Percentiles rank a stretch among this genome's conserved stretches.
These are phyloP conservation scores for Ploettnerulaceae sp. DNA, from an alignment of 2,329 filamentous ascomycete species.

Conservation along the genomic window DNA sequence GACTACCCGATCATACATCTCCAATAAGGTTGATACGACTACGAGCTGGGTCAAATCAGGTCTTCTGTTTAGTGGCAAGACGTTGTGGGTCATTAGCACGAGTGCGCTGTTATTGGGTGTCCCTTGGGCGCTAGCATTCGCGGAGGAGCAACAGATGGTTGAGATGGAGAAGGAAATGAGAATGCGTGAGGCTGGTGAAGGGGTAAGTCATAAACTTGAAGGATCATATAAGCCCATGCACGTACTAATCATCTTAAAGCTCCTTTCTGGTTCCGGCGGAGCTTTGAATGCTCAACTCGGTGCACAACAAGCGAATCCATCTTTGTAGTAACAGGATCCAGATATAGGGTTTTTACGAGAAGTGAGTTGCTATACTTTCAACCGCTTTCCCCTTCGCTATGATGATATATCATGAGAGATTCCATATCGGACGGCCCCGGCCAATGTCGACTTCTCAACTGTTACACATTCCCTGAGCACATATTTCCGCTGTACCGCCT, in stretches of 20 bases:
- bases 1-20: constrained; percentile 63
- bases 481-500: neutral
- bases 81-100: constrained; percentile 86
- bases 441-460: constrained; percentile 9
- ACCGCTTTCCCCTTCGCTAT: neutral
- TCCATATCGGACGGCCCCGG: constrained; percentile 4
- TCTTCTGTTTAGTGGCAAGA: constrained; percentile 72
- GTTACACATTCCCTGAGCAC: constrained; percentile 11
- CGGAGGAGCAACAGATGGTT: constrained; percentile 92
- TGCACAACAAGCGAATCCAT: constrained; percentile 28
- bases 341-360: constrained; percentile 4
- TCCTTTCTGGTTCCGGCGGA: constrained; percentile 25
- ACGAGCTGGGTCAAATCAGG: constrained; percentile 54
- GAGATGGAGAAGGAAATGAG: constrained; percentile 98
- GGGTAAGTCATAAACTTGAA: constrained; percentile 44
- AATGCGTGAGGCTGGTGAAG: constrained; percentile 87
- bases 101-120: constrained; percentile 86
- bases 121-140: constrained; percentile 86
- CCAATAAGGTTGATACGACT: constrained; percentile 52
- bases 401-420: constrained; percentile 4
- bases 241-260: constrained; percentile 21
- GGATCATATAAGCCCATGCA: neutral
- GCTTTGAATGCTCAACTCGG: constrained; percentile 29
- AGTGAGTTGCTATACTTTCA: neutral
- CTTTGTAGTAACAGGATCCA: constrained; percentile 28